Conservation (phyloP, 2,329 filamentous ascomycete genomes). For the Alternaria postmessia region DNA sequence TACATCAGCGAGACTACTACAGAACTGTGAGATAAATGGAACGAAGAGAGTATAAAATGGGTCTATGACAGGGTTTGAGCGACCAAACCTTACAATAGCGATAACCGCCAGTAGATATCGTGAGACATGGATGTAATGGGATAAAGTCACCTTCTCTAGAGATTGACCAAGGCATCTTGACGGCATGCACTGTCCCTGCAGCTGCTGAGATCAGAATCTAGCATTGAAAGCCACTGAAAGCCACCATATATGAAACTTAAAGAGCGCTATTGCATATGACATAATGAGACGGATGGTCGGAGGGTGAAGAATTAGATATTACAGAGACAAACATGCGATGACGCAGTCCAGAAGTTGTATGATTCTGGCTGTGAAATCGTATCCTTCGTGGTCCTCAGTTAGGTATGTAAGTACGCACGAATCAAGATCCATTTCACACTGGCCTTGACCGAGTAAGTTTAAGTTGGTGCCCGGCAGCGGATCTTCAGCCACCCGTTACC, state of each 20-base stretch:
- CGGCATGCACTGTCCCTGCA: neutral
- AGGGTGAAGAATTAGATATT: neutral
- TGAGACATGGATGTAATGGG: too few species aligned
- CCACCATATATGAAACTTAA: neutral
- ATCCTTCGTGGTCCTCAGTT: neutral
- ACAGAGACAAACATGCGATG: neutral
- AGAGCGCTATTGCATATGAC: neutral
- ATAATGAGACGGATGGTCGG: neutral
- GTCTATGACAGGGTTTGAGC: too few species aligned
- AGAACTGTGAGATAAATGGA: too few species aligned
- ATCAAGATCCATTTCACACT: neutral
- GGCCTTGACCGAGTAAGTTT: neutral
- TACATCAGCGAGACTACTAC: too few species aligned
- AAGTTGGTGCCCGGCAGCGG: neutral
- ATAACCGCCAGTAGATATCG: too few species aligned
- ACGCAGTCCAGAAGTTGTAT: neutral
- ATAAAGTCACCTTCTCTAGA: too few species aligned
- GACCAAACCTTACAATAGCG: too few species aligned
- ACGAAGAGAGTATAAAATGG: too few species aligned
- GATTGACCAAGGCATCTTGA: too few species aligned
- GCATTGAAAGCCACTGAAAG: neutral
- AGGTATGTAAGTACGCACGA: neutral
- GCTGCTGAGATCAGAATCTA: neutral
- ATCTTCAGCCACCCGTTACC: neutral
- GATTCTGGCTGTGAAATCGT: neutral